phyloP scores from a whole-genome alignment of 441 rosid species.

The Raphanus hybrid region DNA sequence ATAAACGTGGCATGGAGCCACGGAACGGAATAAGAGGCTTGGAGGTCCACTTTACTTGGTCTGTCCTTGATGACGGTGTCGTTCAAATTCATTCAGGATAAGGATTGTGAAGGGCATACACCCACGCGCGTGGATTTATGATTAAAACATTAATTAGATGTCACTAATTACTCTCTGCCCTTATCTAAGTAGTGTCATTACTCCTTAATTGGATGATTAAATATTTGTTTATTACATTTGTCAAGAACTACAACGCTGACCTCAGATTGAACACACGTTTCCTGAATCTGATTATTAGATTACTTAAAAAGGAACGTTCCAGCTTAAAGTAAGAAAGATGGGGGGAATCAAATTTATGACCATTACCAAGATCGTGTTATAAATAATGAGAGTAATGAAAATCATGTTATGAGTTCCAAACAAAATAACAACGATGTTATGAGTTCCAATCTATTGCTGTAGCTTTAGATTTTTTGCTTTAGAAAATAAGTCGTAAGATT shows the following conservation, averaged over 20 bases:
- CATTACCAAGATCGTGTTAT: neutral
- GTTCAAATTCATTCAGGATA: slow-evolving; percentile 28
- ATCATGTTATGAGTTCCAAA: neutral
- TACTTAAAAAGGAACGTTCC: slow-evolving; percentile 15
- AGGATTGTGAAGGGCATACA: slow-evolving; percentile 40
- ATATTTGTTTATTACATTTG: slow-evolving; percentile 25
- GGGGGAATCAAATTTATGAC: neutral
- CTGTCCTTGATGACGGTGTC: slow-evolving; percentile 18
- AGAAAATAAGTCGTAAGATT: too few species aligned
- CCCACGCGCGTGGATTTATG: slow-evolving; percentile 33
- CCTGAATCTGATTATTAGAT: slow-evolving; percentile 2
- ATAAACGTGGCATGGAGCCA: slow-evolving; percentile 34
- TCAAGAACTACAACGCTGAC: slow-evolving; percentile 5
- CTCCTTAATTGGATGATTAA: slow-evolving; percentile 32
- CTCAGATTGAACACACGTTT: slow-evolving; percentile 31
- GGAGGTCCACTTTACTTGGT: slow-evolving; percentile 19
- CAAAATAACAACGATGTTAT: neutral
- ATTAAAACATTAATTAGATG: slow-evolving; percentile 21
- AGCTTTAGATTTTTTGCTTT: too few species aligned
- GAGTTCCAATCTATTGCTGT: too few species aligned
- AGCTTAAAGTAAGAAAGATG: neutral
- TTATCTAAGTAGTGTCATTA: slow-evolving; percentile 40
- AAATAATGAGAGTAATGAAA: neutral
- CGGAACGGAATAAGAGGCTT: neutral
- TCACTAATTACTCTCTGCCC: slow-evolving; percentile 33